Base-by-base conservation (phyloP, 441 rosid species). In the Isatis lusitanica region DNA sequence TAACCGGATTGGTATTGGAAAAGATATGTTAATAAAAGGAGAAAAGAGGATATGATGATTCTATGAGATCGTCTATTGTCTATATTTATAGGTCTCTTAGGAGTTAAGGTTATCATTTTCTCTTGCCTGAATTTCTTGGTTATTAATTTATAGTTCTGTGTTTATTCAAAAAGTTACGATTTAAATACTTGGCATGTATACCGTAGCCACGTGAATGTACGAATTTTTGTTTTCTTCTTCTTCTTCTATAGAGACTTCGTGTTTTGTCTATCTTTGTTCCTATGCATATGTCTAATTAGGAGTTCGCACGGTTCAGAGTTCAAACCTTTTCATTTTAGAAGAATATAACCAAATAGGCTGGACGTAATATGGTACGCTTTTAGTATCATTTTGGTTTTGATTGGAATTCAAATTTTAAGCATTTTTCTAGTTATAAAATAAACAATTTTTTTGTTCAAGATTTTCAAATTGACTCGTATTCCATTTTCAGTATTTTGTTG, bases 1-100 rank as follows among this genome's bases (percentile, higher is more conserved):
- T 90, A 28, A 58, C 39, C 62, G 75, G 82, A 26, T 31, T 68
- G 52, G 31, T 63, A 8, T 46, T 31, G 36, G 53, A 52, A 26
- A 36, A 46, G 17, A 17, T 39, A 1, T 66, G 44, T 57, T 16
- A 36, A 13, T 74, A 1, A 5, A 61, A 66, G 15, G 55, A 59
- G 78, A 38, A 38, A 9, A 30, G 53, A 48, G 58, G 44, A 66
- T 66, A 59, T 74, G 71, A 30, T 28, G 71, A 30, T 28, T 69
- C 70, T 38, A 39, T 43, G 63, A 42, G 35, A 52, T 68, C 33
- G 43, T 44, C 50, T 31, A 31, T 35, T 16, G 17, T 43, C 17
- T 42, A 16, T 42, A 16, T 74, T 18, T 75, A 74, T 74, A 74
- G 74, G 47, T 67, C 47, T 26, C 11, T 13, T 26, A 38, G 51